Conservation (phyloP, 352 stramenopile species). For the Thalassiosira mediterranea region DNA sequence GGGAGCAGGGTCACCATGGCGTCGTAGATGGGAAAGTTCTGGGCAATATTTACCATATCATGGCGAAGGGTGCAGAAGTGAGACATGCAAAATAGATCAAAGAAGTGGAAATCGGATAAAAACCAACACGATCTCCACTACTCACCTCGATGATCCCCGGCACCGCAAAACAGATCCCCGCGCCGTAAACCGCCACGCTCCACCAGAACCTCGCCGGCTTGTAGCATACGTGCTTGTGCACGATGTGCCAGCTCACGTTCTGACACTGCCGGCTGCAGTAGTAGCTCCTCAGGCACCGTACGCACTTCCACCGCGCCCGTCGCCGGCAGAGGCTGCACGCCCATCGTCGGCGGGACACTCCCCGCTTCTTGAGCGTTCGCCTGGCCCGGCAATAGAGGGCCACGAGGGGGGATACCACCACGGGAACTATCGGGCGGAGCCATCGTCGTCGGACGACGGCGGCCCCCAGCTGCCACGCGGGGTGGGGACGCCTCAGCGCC, state of each 20-base stretch:
- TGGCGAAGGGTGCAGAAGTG: not conserved
- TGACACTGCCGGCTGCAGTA: conserved; percentile 84
- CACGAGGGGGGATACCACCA: conserved; percentile 75
- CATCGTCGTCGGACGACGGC: conserved; percentile 68
- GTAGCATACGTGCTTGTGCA: conserved; percentile 86
- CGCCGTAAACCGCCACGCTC: conserved; percentile 70
- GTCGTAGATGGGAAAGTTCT: conserved; percentile 79
- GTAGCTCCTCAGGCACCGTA: conserved; percentile 81
- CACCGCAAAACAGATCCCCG: conserved; percentile 56
- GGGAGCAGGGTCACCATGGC: conserved; percentile 66
- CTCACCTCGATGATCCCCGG: conserved; percentile 69
- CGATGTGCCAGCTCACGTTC: conserved; percentile 85
- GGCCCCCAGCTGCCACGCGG: conserved; percentile 77
- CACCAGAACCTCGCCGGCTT: conserved; percentile 77
- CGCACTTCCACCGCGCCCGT: conserved; percentile 81
- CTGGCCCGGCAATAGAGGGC: conserved; percentile 78
- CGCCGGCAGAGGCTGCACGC: conserved; percentile 79
- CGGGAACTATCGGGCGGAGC: conserved; percentile 69
- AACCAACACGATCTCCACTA: conserved; percentile 1
- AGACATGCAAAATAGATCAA: not conserved
- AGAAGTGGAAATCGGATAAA: no score
- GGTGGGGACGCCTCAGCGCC: conserved; percentile 74
- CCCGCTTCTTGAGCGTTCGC: conserved; percentile 79
- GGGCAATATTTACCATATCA: not conserved
- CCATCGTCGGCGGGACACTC: conserved; percentile 76